phyloP scores from a whole-genome alignment of 2,329 filamentous ascomycete species.

The Ophiocordyceps australis region DNA sequence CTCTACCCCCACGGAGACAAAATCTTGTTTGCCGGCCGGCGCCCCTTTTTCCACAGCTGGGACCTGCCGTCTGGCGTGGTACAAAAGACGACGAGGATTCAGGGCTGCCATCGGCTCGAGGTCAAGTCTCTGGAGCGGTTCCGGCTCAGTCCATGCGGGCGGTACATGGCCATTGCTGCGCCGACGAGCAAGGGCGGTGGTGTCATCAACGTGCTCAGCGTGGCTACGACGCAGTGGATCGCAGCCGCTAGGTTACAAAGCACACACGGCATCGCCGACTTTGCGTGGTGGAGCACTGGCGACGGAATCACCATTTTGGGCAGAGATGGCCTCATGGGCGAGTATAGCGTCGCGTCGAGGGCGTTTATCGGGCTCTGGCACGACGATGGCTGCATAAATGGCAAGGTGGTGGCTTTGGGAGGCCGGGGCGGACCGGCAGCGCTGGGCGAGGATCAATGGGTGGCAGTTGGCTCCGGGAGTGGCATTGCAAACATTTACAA shows the following conservation, averaged over 20 bases:
- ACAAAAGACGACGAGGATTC: slow-evolving; percentile 62
- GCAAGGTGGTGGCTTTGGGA: slow-evolving; percentile 66
- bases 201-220: slow-evolving; percentile 69
- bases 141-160: slow-evolving; percentile 70
- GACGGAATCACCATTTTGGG: slow-evolving; percentile 68
- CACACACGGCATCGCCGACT: slow-evolving; percentile 70
- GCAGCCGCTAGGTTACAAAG: slow-evolving; percentile 68
- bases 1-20: slow-evolving; percentile 52
- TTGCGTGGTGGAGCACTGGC: slow-evolving; percentile 81
- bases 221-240: slow-evolving; percentile 71
- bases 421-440: slow-evolving; percentile 40
- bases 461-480: slow-evolving; percentile 69
- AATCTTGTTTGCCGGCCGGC: slow-evolving; percentile 75
- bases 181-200: slow-evolving; percentile 73
- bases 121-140: slow-evolving; percentile 86
- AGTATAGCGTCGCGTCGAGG: slow-evolving; percentile 57
- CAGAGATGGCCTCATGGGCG: slow-evolving; percentile 75
- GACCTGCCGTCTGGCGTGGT: slow-evolving; percentile 66
- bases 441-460: slow-evolving; percentile 71
- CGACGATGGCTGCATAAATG: slow-evolving; percentile 78
- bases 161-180: slow-evolving; percentile 69
- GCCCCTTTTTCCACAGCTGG: slow-evolving; percentile 91
- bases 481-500: slow-evolving; percentile 94
- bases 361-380: slow-evolving; percentile 68
- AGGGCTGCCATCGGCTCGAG: slow-evolving; percentile 60